These are phyloP conservation scores for Trifolium fragiferum DNA, from an alignment of 306 rosid species.

Conservation along the genomic window DNA sequence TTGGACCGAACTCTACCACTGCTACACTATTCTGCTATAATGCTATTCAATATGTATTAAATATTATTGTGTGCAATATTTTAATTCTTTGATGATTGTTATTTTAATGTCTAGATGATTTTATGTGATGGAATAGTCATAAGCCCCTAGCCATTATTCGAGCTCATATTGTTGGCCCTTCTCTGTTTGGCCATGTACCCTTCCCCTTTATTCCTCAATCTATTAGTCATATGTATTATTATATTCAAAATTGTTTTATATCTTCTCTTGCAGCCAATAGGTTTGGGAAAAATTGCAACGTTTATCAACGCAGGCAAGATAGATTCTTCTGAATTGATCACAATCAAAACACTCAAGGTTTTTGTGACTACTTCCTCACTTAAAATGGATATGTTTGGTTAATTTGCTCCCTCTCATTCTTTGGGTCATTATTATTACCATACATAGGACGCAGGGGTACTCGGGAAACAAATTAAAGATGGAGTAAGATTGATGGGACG, in stretches of 20 bases:
- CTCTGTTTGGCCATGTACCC: background rate
- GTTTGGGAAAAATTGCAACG: slow-evolving; percentile 83
- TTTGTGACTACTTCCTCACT: slow-evolving; percentile 36
- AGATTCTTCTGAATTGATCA: slow-evolving; percentile 88
- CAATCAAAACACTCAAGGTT: slow-evolving; percentile 97
- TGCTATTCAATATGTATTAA: background rate
- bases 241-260: slow-evolving; percentile 3
- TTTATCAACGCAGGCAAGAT: slow-evolving; percentile 88
- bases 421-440: slow-evolving; percentile 41
- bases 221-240: background rate
- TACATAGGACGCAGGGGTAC: slow-evolving; percentile 86
- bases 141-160: slow-evolving; percentile 5
- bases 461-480: slow-evolving; percentile 89
- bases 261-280: slow-evolving; percentile 74
- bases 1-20: too few species aligned
- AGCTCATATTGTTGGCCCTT: slow-evolving; percentile 20
- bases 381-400: slow-evolving; percentile 40
- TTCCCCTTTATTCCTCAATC: background rate
- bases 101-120: slow-evolving; percentile 11
- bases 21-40: background rate
- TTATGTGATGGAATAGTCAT: slow-evolving; percentile 17
- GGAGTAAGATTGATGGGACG: slow-evolving; percentile 98
- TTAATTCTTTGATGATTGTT: background rate
- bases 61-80: background rate
- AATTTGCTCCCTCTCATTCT: slow-evolving; percentile 41